Percentiles rank a stretch among this genome's conserved stretches.
Evolutionary conservation across 495 filamentous ascomycete species (phyloP).

Genomic region (Podospora comata): DNA sequence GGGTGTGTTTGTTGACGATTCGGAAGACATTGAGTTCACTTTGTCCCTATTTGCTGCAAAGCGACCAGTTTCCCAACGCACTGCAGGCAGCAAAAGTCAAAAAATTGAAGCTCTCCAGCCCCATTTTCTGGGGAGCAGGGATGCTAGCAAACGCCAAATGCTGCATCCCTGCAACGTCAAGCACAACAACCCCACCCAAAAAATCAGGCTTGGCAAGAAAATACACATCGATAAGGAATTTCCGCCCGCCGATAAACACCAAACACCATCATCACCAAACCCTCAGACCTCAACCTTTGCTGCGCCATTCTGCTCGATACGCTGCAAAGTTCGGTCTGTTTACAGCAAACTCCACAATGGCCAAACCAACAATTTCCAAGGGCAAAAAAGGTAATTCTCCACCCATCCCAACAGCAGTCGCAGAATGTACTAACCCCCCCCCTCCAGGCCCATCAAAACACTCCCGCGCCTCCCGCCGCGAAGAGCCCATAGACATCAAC

Average conservation of each 20-base stretch:
- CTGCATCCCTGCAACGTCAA: neutral
- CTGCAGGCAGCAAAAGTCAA: neutral
- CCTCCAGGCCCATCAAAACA: slow-evolving; percentile 48
- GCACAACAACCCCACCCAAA: neutral
- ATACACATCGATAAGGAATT: neutral
- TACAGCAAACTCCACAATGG: slow-evolving; percentile 29
- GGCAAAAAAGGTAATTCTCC: slow-evolving; percentile 36
- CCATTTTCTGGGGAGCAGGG: neutral
- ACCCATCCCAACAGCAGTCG: neutral
- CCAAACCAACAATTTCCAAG: slow-evolving; percentile 41
- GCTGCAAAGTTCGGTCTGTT: neutral
- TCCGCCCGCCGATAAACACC: neutral
- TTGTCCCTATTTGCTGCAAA: neutral
- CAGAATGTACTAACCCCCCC: neutral
- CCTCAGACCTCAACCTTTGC: neutral
- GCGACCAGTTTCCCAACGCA: neutral
- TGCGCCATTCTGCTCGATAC: neutral
- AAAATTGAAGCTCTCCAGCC: neutral
- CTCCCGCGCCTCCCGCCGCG: slow-evolving; percentile 72
- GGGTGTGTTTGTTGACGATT: neutral
- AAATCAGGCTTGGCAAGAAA: neutral
- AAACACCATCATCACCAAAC: neutral
- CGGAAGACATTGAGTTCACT: neutral
- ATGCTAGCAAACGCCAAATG: neutral
- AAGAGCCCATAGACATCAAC: slow-evolving; percentile 66